Percentiles rank a stretch among this genome's conserved stretches.
These are phyloP conservation scores for Aspergillus sp. DNA, from an alignment of 2,329 filamentous ascomycete species.

Conservation along the genomic window DNA sequence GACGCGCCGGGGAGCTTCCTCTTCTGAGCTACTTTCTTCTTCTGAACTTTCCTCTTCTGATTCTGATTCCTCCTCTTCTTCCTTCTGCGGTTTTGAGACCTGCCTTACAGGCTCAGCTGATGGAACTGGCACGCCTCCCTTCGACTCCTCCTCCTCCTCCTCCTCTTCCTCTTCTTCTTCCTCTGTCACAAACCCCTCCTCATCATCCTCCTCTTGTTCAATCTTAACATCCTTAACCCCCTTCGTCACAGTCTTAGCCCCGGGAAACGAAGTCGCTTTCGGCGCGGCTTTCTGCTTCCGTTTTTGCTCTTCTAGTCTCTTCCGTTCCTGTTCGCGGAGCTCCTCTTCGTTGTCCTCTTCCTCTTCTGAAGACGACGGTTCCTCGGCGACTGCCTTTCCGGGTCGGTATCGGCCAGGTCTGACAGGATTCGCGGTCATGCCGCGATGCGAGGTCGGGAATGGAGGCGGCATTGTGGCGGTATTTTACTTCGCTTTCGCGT, in stretches of 20 bases:
- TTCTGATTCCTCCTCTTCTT: slow-evolving; percentile 47
- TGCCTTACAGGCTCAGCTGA: slow-evolving; percentile 14
- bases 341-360: slow-evolving; percentile 60
- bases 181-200: slow-evolving; percentile 63
- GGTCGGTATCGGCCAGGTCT: slow-evolving; percentile 80
- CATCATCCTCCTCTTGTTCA: slow-evolving; percentile 45
- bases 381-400: slow-evolving; percentile 66
- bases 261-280: slow-evolving; percentile 41
- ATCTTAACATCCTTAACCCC: slow-evolving; percentile 34
- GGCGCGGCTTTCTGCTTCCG: slow-evolving; percentile 42
- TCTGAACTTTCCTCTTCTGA: slow-evolving; percentile 49
- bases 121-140: slow-evolving; percentile 30
- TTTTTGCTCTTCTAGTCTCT: slow-evolving; percentile 34
- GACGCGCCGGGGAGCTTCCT: slow-evolving; percentile 56
- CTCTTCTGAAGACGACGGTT: slow-evolving; percentile 51
- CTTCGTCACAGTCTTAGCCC: slow-evolving; percentile 31
- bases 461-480: slow-evolving; percentile 41
- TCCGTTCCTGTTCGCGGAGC: slow-evolving; percentile 52
- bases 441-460: slow-evolving; percentile 46
- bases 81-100: slow-evolving; percentile 29
- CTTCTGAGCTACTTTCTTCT: slow-evolving; percentile 56
- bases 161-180: slow-evolving; percentile 48
- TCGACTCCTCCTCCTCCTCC: slow-evolving; percentile 38
- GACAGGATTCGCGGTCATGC: slow-evolving; percentile 90
- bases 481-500: not conserved